These are phyloP conservation scores for Musa itinerans DNA, from an alignment of 176 grass and related monocot genomes.

Conservation along the genomic window DNA sequence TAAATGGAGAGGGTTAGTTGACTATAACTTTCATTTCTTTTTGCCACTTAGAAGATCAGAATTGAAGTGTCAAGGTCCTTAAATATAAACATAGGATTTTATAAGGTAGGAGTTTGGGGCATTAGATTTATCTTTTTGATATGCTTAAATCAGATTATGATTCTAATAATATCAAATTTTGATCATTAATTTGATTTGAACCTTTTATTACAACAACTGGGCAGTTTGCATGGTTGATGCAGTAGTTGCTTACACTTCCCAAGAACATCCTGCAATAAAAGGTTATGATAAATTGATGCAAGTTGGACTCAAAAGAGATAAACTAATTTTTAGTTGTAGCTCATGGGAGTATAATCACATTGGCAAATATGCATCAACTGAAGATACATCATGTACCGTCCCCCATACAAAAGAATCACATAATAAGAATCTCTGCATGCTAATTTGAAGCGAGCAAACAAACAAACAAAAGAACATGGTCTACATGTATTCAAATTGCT, in stretches of 20 bases:
- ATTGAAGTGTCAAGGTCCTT: no score
- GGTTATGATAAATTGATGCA: not conserved
- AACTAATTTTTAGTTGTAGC: not conserved
- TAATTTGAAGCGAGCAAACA: not conserved
- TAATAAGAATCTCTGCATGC: not conserved
- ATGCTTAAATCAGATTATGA: no score
- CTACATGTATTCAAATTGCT: not conserved
- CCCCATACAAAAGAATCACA: not conserved
- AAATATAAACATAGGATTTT: no score
- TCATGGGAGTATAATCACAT: not conserved
- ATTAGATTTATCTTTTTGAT: no score
- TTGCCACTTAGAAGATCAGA: no score
- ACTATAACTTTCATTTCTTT: no score
- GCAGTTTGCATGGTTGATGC: constrained; percentile 57
- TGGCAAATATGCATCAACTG: not conserved
- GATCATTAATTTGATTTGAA: not conserved
- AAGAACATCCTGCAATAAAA: constrained; percentile 55
- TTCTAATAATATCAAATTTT: no score
- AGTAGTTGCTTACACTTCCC: constrained; percentile 79
- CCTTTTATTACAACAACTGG: constrained; percentile 68
- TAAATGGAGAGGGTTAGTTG: no score
- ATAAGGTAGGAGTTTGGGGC: no score
- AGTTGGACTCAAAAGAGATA: not conserved
- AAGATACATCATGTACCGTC: not conserved
- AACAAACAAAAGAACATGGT: not conserved